Evolutionary conservation across 2,329 filamentous ascomycete genomes (phyloP).

Genomic region (Fusarium pseudocircinatum): DNA sequence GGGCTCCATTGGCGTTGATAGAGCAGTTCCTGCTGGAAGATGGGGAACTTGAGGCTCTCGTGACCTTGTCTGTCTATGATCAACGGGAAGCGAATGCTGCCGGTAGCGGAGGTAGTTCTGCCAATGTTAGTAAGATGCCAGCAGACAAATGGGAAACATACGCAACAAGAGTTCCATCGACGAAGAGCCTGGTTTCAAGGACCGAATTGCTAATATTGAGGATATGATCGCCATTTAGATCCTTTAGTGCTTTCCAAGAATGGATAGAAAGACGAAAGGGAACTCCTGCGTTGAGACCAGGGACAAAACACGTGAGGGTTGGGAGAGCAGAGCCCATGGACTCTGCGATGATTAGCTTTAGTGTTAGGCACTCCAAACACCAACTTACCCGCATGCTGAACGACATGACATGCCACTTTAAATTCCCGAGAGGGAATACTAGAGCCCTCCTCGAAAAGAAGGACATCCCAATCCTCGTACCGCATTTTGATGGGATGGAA

Average conservation of each 20-base stretch:
- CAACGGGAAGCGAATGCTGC: conserved; percentile 61
- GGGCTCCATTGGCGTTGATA: conserved; percentile 77
- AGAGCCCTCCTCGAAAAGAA: conserved; percentile 76
- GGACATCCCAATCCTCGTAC: conserved; percentile 86
- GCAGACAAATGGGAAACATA: conserved; percentile 46
- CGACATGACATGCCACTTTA: conserved; percentile 78
- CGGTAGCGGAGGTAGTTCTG: conserved; percentile 66
- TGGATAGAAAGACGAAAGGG: conserved; percentile 80
- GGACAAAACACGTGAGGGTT: conserved; percentile 76
- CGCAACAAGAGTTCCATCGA: conserved; percentile 74
- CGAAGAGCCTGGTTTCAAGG: conserved; percentile 73
- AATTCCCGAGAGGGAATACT: conserved; percentile 83
- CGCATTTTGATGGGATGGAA: conserved; percentile 67
- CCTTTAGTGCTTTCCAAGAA: conserved; percentile 71
- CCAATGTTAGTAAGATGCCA: background rate
- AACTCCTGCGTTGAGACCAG: conserved; percentile 66
- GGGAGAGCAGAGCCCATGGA: conserved; percentile 67
- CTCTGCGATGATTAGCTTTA: conserved; percentile 50
- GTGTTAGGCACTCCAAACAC: background rate
- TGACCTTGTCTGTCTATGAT: conserved; percentile 64
- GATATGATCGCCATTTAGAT: background rate
- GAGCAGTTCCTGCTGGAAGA: conserved; percentile 75
- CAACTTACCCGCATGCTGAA: conserved; percentile 59
- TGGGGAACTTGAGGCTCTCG: conserved; percentile 74
- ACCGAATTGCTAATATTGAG: conserved; percentile 61